A percentile compares a stretch with the other conserved stretches of the same genome.
These are phyloP conservation scores for Sphaceloma murrayae DNA, from an alignment of 2,329 filamentous ascomycete species.

Conservation along the genomic window DNA sequence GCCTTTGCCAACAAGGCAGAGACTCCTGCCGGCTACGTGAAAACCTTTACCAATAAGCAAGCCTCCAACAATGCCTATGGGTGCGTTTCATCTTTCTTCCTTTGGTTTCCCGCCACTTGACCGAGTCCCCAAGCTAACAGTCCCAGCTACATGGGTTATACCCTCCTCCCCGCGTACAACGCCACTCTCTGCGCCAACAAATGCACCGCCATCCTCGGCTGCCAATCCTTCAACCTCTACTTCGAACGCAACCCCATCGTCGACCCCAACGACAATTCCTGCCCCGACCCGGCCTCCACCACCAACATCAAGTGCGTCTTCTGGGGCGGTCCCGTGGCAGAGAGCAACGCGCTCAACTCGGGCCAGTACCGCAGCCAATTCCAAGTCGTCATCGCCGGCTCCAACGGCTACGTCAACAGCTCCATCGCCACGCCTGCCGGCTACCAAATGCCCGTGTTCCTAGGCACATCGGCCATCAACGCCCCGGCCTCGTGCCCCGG, in stretches of 20 bases:
- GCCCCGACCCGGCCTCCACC: conserved; percentile 17
- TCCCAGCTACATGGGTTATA: conserved; percentile 24
- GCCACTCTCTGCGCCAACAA: conserved; percentile 14
- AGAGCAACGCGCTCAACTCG: conserved; percentile 19
- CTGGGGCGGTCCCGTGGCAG: conserved; percentile 19
- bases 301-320: conserved; percentile 22
- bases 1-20: conserved; percentile 21
- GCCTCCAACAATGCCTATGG: conserved; percentile 22
- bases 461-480: conserved; percentile 26
- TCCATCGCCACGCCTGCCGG: conserved; percentile 23
- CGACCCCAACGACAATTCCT: conserved; percentile 21
- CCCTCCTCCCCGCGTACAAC: conserved; percentile 17
- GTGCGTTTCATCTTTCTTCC: too few relatives aligned
- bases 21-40: conserved; percentile 24
- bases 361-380: conserved; percentile 23
- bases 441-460: conserved; percentile 20
- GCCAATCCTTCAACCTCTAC: conserved; percentile 19
- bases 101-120: background rate
- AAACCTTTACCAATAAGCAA: conserved; percentile 24
- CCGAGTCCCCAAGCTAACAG: background rate
- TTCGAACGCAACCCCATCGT: conserved; percentile 20
- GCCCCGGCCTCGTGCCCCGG: conserved; percentile 26
- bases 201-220: conserved; percentile 16
- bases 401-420: conserved; percentile 27
- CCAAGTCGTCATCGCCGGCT: conserved; percentile 27